These are phyloP conservation scores for Knoxdaviesia capensis DNA, from an alignment of 2,329 filamentous ascomycete species.

Conservation along the genomic window DNA sequence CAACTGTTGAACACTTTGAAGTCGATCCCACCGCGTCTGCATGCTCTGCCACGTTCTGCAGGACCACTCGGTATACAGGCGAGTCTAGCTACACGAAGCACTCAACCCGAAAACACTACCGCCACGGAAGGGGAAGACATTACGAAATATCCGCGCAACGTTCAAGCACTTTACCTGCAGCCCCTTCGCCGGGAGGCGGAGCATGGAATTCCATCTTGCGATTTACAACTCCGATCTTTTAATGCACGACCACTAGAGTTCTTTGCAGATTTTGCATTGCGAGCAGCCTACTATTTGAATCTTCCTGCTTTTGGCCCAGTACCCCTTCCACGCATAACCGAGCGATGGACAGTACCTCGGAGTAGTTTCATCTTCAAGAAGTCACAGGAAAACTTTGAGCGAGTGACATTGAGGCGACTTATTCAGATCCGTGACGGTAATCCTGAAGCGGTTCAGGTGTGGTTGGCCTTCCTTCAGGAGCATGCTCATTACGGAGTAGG, in stretches of 20 bases:
- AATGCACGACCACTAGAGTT: constrained; percentile 79
- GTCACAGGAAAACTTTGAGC: constrained; percentile 91
- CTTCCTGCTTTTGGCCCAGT: constrained; percentile 73
- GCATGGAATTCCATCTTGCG: constrained; percentile 66
- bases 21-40: too few species aligned
- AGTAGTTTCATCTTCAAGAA: constrained; percentile 94
- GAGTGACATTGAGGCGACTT: constrained; percentile 64
- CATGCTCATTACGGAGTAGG: constrained; percentile 91
- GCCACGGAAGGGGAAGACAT: too few species aligned
- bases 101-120: too few species aligned
- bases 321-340: constrained; percentile 65
- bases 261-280: constrained; percentile 83
- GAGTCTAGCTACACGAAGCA: too few species aligned
- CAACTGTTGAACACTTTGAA: too few species aligned
- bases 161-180: constrained; percentile 72
- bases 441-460: constrained; percentile 71
- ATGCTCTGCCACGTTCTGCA: too few species aligned
- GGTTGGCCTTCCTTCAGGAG: constrained; percentile 82
- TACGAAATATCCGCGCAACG: constrained; percentile 9
- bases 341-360: constrained; percentile 86
- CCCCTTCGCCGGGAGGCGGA: constrained; percentile 57
- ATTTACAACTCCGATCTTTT: constrained; percentile 86
- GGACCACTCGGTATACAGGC: too few species aligned
- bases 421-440: constrained; percentile 89
- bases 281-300: constrained; percentile 83